phyloP scores from a whole-genome alignment of 2,329 filamentous ascomycete species.

The Acarospora socialis region DNA sequence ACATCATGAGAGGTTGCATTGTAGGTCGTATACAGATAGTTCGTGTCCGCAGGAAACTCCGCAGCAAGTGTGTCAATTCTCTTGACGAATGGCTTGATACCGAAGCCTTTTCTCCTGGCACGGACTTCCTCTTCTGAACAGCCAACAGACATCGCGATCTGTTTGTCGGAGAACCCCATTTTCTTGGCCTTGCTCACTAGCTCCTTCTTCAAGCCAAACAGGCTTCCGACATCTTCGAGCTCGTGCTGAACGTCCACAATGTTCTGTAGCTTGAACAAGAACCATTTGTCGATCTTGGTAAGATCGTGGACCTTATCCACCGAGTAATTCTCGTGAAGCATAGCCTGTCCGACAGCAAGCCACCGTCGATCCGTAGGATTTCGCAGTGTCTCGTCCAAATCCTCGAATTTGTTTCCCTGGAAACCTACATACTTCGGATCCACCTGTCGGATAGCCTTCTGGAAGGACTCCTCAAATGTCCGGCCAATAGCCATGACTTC shows the following conservation, averaged over 20 bases:
- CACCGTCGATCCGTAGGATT: slow-evolving; percentile 95
- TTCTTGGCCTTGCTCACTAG: slow-evolving; percentile 88
- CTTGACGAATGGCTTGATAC: slow-evolving; percentile 92
- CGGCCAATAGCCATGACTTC: slow-evolving; percentile 99
- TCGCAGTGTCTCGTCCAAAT: slow-evolving; percentile 75
- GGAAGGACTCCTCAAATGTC: slow-evolving; percentile 97
- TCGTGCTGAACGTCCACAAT: slow-evolving; percentile 82
- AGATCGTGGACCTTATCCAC: slow-evolving; percentile 85
- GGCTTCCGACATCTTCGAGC: slow-evolving; percentile 67
- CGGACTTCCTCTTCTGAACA: slow-evolving; percentile 83
- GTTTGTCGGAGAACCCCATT: slow-evolving; percentile 90
- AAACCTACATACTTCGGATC: slow-evolving; percentile 86
- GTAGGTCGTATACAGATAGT: slow-evolving; percentile 96
- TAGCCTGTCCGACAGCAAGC: slow-evolving; percentile 93
- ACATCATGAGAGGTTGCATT: slow-evolving; percentile 91
- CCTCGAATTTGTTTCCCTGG: slow-evolving; percentile 86
- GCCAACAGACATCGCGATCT: slow-evolving; percentile 77
- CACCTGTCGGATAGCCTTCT: slow-evolving; percentile 95
- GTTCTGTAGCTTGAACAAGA: slow-evolving; percentile 97
- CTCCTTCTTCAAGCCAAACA: slow-evolving; percentile 77
- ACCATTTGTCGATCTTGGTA: slow-evolving; percentile 99
- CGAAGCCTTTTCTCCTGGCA: slow-evolving; percentile 68
- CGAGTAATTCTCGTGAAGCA: slow-evolving; percentile 92
- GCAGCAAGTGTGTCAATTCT: slow-evolving; percentile 95
- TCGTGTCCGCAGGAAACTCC: slow-evolving; percentile 88